Evolutionary conservation across 2,329 filamentous ascomycete genomes (phyloP), one percentile per base, ranked within the genome.

Genomic region (Incumbomyces delicatus): DNA sequence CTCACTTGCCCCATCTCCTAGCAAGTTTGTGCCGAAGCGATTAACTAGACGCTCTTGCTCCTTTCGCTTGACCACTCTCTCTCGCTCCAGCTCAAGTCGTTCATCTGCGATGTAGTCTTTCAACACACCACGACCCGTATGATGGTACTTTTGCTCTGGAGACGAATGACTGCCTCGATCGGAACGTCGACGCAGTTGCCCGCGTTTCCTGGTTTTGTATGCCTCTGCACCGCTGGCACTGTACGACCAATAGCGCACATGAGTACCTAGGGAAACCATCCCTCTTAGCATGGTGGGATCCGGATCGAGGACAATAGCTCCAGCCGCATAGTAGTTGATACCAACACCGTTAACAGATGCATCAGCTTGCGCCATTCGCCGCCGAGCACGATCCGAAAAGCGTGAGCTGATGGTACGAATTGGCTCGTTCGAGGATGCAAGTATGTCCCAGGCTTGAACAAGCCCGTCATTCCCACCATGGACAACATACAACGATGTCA

Each of bases 391-490:
- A 6, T 85, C 83, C 1, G 85, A 85, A 54, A 90, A 88, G 12
- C 85, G 81, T 2, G 87, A 87, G 60, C 94, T 89, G 45, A 98
- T 72, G 0, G 88, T 96, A 33, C 88, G 80, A 43, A 96, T 76
- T 0, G 92, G 87, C 16, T 83, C 80, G 14, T 75, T 66, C 0
- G 76, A 84, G 1, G 90, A 96, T 1, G 83, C 87, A 39, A 98
- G 71, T n/a, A 85, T 86, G 67, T 98, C 92, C 92, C 92, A 98
- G 5, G 88, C 86, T 63, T 96, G 92, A 3, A 95, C 90, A 2
- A 96, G 76, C 1, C 92, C 90, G 65, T 98, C 92, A 55, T 85
- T 95, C 20, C 92, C 92, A 41, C 92, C 92, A 62, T 95, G 87
- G 6, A 96, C 85, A 13, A 98, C 68, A 60, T 94, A 94, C 13